Conservation (phyloP, 2,329 filamentous ascomycete genomes). For the Bipolaris bicolor region DNA sequence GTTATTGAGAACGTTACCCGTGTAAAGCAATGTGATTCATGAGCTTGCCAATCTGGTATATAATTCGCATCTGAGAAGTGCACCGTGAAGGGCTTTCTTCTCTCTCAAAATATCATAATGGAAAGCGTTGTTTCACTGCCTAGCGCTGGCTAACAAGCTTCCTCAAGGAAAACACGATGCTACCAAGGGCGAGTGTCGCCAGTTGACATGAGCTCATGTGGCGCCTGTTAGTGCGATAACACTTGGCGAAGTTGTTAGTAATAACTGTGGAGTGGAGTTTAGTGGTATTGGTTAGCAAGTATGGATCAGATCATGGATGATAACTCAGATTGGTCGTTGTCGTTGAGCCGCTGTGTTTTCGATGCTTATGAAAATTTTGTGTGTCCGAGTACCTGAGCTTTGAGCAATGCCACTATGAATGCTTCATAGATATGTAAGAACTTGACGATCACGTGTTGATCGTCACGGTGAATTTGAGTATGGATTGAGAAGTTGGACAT, state of each 20-base stretch:
- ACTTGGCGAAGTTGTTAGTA: not conserved
- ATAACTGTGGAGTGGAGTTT: not conserved
- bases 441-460: no score
- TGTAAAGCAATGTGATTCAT: no score
- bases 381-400: not conserved
- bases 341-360: slow-evolving; percentile 1
- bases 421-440: no score
- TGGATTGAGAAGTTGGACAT: no score
- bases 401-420: no score
- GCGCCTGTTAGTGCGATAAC: slow-evolving; percentile 4
- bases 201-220: slow-evolving; percentile 1
- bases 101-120: no score
- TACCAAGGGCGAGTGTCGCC: not conserved
- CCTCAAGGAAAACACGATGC: not conserved
- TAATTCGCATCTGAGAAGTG: no score
- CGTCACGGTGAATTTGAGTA: no score
- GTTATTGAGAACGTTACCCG: no score
- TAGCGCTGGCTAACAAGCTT: not conserved
- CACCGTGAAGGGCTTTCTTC: no score
- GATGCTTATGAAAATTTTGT: not conserved
- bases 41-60: no score
- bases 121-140: not conserved
- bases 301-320: not conserved
- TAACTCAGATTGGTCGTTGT: slow-evolving; percentile 3
- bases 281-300: not conserved